phyloP scores from a whole-genome alignment of 805 yeast genomes.

The Ogataea sp. region DNA sequence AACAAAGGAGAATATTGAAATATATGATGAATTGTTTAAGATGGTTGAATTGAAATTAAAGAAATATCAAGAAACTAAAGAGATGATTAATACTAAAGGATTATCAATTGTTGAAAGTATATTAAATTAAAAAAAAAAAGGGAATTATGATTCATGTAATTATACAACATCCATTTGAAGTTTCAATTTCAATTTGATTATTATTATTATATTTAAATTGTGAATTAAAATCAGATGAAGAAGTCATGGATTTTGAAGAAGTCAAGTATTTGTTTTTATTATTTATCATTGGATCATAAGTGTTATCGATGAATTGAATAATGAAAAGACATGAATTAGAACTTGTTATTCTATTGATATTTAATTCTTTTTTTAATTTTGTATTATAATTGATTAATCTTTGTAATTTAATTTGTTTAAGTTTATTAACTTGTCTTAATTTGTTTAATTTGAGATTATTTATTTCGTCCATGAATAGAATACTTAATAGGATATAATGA shows the following conservation, averaged over 20 bases:
- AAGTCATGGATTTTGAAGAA: too few species aligned
- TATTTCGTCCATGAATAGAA: not conserved
- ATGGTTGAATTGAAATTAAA: not conserved
- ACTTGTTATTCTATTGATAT: slow-evolving; percentile 53
- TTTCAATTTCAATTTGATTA: not conserved
- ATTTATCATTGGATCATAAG: slow-evolving; percentile 41
- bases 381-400: slow-evolving; percentile 51
- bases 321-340: slow-evolving; percentile 49
- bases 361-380: slow-evolving; percentile 42
- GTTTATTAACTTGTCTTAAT: slow-evolving; percentile 32
- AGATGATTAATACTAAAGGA: not conserved
- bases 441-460: not conserved
- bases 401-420: slow-evolving; percentile 44
- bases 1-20: not conserved
- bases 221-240: too few species aligned
- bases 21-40: not conserved
- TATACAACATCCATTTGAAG: slow-evolving; percentile 18
- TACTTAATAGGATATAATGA: too few species aligned
- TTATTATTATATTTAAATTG: too few species aligned
- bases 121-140: not conserved
- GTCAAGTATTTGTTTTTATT: slow-evolving; percentile 3
- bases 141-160: slow-evolving; percentile 10
- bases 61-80: not conserved
- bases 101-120: not conserved
- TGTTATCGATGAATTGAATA: slow-evolving; percentile 33